Conservation (phyloP, 306 rosid species). For the peach (Prunus persica) region DNA sequence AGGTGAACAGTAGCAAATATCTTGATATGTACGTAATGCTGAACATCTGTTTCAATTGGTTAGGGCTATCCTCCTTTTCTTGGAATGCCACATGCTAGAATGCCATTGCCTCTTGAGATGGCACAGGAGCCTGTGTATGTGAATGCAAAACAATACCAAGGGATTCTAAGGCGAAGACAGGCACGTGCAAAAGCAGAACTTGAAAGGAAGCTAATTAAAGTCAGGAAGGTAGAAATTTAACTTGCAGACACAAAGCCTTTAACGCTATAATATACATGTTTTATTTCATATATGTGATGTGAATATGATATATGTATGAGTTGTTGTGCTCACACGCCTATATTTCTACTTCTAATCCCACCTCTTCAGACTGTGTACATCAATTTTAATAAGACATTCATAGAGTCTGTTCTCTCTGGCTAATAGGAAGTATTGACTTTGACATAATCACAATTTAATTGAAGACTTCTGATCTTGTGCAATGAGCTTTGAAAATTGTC, state of each 20-base stretch:
- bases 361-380: not conserved
- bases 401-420: not conserved
- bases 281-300: not conserved
- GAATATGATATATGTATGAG: not conserved
- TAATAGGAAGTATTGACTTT: not conserved
- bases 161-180: slow-evolving; percentile 90
- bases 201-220: slow-evolving; percentile 83
- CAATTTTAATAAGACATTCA: not conserved
- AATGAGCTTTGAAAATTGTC: not conserved
- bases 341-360: not conserved
- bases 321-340: not conserved
- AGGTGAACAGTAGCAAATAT: not conserved
- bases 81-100: slow-evolving; percentile 91
- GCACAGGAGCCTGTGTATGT: slow-evolving; percentile 97
- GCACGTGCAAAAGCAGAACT: slow-evolving; percentile 99
- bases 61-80: slow-evolving; percentile 85
- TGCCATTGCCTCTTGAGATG: slow-evolving; percentile 97
- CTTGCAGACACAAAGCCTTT: not conserved
- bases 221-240: slow-evolving; percentile 65
- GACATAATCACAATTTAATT: not conserved
- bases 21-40: not conserved
- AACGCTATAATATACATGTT: not conserved
- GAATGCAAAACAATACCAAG: slow-evolving; percentile 96
- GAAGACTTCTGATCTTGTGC: not conserved
- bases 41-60: slow-evolving; percentile 6